Base-by-base conservation (phyloP, 139 green algal species). In the Chlorella sp. region DNA sequence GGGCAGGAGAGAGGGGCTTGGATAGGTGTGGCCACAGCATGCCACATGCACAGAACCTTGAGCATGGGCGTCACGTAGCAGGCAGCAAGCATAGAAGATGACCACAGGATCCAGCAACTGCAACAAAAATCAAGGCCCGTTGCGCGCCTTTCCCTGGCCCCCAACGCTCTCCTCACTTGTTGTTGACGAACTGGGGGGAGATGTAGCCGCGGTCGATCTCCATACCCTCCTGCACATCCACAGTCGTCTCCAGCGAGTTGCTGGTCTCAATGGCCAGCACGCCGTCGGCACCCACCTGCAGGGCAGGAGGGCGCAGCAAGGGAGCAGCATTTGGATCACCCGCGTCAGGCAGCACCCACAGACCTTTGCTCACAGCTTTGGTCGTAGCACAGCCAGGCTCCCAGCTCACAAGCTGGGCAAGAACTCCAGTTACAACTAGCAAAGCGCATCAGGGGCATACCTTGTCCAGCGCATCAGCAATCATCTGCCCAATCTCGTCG, bases 131-230 rank as follows among this genome's bases (percentile, higher is more conserved):
- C n/a, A n/a, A n/a, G n/a, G n/a, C n/a, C n/a, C n/a, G n/a, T n/a
- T n/a, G n/a, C n/a, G n/a, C n/a, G n/a, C n/a, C n/a, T n/a, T n/a
- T n/a, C n/a, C n/a, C n/a, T n/a, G n/a, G n/a, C n/a, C n/a, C n/a
- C n/a, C n/a, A n/a, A n/a, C n/a, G n/a, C n/a, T n/a, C 26, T 7
- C 28, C 94, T 99, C 97, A 78, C 86, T 60, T 75, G 93, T 98
- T 98, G 86, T 93, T 99, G 38, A 98, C 93, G 86, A 99, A 99
- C 89, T 99, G 96, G 21, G 97, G 97, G 36, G 92, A 97, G 88
- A 99, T 97, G 94, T 98, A 99, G 67, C 97, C 97, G 84, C 97
- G 92, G 92, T 99, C 97, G 73, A 99, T 98, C 87, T 93, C 89
- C 96, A 98, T 98, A 91, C 97, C 97, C 92, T 99, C 97, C 85